Evolutionary conservation across 2,329 filamentous ascomycete genomes (phyloP).

Genomic region (Xylariaceae sp.): DNA sequence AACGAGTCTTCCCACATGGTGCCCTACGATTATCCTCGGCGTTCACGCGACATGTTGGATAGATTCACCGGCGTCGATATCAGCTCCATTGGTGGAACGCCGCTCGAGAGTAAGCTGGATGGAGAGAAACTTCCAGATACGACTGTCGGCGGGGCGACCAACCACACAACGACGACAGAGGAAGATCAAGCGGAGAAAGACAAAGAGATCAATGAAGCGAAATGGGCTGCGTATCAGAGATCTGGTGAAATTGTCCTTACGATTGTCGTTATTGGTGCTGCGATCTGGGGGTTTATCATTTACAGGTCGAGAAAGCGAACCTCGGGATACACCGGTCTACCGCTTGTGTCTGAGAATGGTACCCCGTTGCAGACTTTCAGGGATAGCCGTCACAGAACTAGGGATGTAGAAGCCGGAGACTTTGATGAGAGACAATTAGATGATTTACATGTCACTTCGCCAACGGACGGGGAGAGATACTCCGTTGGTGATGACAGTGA

Average conservation of each 20-base stretch:
- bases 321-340: conserved; percentile 51
- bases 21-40: conserved; percentile 84
- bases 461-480: conserved; percentile 43
- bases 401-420: conserved; percentile 60
- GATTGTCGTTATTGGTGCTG: conserved; percentile 71
- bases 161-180: conserved; percentile 48
- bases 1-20: conserved; percentile 98
- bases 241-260: conserved; percentile 83
- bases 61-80: conserved; percentile 94
- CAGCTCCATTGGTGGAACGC: conserved; percentile 74
- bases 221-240: conserved; percentile 84
- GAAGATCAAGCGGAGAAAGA: conserved; percentile 61
- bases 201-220: conserved; percentile 72
- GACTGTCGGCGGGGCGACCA: conserved; percentile 67
- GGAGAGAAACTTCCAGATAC: conserved; percentile 78
- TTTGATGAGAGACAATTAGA: conserved; percentile 65
- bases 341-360: conserved; percentile 32
- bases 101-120: conserved; percentile 76
- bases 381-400: conserved; percentile 36
- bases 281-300: conserved; percentile 69
- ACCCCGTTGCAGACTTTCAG: conserved; percentile 45
- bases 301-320: conserved; percentile 59
- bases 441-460: conserved; percentile 52
- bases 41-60: conserved; percentile 92
- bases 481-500: conserved; percentile 56